Base-by-base conservation (phyloP, 768 basidiomycete species). In the Phaffia australis region DNA sequence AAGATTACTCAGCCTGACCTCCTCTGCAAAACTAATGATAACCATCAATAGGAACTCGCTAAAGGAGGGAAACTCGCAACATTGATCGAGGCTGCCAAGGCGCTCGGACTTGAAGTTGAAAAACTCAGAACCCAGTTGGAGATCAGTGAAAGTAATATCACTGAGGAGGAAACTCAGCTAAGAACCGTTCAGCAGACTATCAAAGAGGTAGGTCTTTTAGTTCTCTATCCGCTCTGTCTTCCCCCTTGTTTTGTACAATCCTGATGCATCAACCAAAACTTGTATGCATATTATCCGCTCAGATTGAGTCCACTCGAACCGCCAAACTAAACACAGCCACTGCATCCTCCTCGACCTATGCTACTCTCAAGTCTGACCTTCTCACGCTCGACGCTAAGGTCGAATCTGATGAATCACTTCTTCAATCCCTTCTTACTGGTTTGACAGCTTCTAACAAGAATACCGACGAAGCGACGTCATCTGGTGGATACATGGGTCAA, bases 401-500 rank as follows among this genome's bases (percentile, higher is more conserved):
- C 11, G 74, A 81, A 18, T 87, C 83, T 23, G 82, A 86, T 19
- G 93, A 98, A 76, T 89, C 92, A 71, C 86, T 98, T n/a, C 81
- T 98, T 0, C 94, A 98, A 75, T 89, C 90, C 0, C 84, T 98
- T 23, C 81, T 94, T 56, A 98, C 94, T 0, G 95, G 95, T 54
- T 83, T 97, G 14, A 72, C 75, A 6, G 85, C 91, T 1, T 86
- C 87, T 4, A 81, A 79, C 50, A 81, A 81, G 60, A 76, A 80
- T 32, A 84, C 83, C 66, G 84, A 84, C 50, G 82, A 84, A 21
- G 83, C 84, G 14, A 42, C 35, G 11, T 75, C 72, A 27, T 85
- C 87, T 11, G 90, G 92, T 2, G 95, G 95, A 0, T 98, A 97
- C 76, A 87, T 98, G 84, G 95, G 92, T 23, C 93, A 97, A 75